phyloP scores from a whole-genome alignment of 1,139 yeast genomes.

The Kluyveromyces marxianus region DNA sequence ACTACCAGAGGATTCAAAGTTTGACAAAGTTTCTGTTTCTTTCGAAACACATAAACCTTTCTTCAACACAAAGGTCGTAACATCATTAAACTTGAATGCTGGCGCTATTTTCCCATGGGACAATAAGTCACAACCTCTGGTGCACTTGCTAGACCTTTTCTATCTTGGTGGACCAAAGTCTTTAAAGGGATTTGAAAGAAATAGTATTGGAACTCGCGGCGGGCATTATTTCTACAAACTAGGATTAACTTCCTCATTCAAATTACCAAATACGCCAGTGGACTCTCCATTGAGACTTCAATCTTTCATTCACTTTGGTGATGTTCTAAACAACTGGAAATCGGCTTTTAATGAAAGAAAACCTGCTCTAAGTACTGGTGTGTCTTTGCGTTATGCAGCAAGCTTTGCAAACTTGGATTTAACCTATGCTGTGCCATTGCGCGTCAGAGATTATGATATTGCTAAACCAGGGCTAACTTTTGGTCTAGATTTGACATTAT shows the following conservation, averaged over 20 bases:
- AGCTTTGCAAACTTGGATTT: slow-evolving; percentile 27
- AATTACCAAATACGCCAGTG: slow-evolving; percentile 23
- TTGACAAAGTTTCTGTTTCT: slow-evolving; percentile 21
- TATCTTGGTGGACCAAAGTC: slow-evolving; percentile 73
- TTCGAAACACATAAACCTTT: slow-evolving; percentile 23
- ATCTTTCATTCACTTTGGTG: slow-evolving; percentile 22
- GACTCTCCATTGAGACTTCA: slow-evolving; percentile 28
- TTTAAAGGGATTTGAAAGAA: slow-evolving; percentile 64
- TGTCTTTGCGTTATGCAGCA: slow-evolving; percentile 28
- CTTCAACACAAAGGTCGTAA: slow-evolving; percentile 21
- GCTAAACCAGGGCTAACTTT: slow-evolving; percentile 31
- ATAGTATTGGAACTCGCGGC: slow-evolving; percentile 69
- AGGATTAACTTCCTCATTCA: slow-evolving; percentile 27
- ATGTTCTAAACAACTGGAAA: slow-evolving; percentile 10
- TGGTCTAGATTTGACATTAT: slow-evolving; percentile 28
- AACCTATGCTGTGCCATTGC: slow-evolving; percentile 30
- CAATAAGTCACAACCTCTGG: slow-evolving; percentile 15
- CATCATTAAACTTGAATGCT: slow-evolving; percentile 21
- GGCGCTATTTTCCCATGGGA: slow-evolving; percentile 21
- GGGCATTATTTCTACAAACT: slow-evolving; percentile 24
- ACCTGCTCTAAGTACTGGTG: slow-evolving; percentile 28
- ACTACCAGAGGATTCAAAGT: slow-evolving; percentile 18
- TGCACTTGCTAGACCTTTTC: slow-evolving; percentile 37
- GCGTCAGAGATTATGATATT: slow-evolving; percentile 22
- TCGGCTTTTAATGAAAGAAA: slow-evolving; percentile 7